Conservation (phyloP, 495 filamentous ascomycete genomes). For the Hyaloscypha variabilis region DNA sequence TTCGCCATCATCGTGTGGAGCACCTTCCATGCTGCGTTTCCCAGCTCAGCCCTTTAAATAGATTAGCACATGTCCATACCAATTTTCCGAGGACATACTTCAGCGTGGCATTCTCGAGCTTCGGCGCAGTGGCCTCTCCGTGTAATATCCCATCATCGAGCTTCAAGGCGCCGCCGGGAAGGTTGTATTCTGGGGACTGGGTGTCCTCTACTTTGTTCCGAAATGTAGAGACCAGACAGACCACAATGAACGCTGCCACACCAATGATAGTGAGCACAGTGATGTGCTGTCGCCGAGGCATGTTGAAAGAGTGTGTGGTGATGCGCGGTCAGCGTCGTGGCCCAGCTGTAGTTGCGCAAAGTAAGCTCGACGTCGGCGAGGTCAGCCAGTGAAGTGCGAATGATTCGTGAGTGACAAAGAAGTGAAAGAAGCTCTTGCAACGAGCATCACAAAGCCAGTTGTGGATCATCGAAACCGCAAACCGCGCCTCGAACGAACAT, state of each 20-base stretch:
- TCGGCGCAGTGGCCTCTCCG: constrained; percentile 83
- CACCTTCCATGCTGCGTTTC: constrained; percentile 87
- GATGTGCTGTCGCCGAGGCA: constrained; percentile 49
- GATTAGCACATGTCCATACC: constrained; percentile 26
- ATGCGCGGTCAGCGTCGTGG: background rate
- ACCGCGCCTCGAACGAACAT: background rate
- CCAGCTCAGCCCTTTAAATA: constrained; percentile 73
- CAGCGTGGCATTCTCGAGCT: constrained; percentile 87
- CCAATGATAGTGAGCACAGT: constrained; percentile 39
- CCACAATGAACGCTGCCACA: constrained; percentile 38
- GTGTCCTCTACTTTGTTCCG: constrained; percentile 21
- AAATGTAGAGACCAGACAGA: constrained; percentile 42
- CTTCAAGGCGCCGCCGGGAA: constrained; percentile 36
- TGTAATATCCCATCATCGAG: constrained; percentile 49
- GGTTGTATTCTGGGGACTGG: constrained; percentile 30
- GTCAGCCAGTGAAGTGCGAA: background rate
- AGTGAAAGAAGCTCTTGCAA: background rate
- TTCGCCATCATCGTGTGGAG: constrained; percentile 95
- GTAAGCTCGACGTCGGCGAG: background rate
- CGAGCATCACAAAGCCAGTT: background rate
- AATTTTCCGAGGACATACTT: constrained; percentile 57
- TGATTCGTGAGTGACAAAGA: background rate
- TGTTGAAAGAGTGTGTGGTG: constrained; percentile 23
- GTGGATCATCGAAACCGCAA: background rate
- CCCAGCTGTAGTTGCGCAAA: background rate